Conservation (phyloP, 805 yeast genomes). For the Yarrowia porcina region DNA sequence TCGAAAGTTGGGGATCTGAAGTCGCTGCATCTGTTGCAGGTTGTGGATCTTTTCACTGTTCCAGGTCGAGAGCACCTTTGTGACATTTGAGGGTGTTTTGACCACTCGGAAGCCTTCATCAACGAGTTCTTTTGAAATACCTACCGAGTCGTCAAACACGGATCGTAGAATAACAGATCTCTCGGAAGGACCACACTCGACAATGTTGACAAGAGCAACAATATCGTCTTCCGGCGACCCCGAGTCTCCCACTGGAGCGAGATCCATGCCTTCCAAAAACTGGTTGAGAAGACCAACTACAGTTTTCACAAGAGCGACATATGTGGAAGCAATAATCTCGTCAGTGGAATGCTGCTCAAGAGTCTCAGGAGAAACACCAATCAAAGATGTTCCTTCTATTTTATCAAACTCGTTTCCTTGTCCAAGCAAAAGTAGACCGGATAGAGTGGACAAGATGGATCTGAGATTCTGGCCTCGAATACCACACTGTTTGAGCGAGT, state of each 20-base stretch:
- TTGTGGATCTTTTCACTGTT: not conserved
- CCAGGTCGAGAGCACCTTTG: slow-evolving; percentile 28
- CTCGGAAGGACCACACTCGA: slow-evolving; percentile 37
- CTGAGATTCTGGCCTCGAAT: slow-evolving; percentile 38
- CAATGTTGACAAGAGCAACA: slow-evolving; percentile 40
- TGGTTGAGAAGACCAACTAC: slow-evolving; percentile 39
- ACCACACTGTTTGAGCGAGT: slow-evolving; percentile 39
- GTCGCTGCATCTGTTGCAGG: not conserved
- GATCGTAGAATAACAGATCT: slow-evolving; percentile 34
- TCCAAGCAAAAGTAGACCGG: slow-evolving; percentile 42
- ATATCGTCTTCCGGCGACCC: slow-evolving; percentile 33
- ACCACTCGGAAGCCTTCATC: slow-evolving; percentile 40
- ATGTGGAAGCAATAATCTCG: slow-evolving; percentile 39
- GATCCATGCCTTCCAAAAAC: slow-evolving; percentile 37
- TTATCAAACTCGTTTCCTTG: slow-evolving; percentile 37
- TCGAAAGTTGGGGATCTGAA: slow-evolving; percentile 30
- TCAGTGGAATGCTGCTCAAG: slow-evolving; percentile 34
- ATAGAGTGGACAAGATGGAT: slow-evolving; percentile 38
- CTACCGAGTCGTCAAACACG: slow-evolving; percentile 40
- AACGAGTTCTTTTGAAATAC: slow-evolving; percentile 40
- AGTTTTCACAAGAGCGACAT: slow-evolving; percentile 37
- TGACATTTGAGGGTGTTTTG: slow-evolving; percentile 33
- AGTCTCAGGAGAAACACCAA: slow-evolving; percentile 39
- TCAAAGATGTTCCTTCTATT: slow-evolving; percentile 43
- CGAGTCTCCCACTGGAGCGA: slow-evolving; percentile 27